Conservation (phyloP, 2,329 filamentous ascomycete genomes). For the Aspergillus fructus region DNA sequence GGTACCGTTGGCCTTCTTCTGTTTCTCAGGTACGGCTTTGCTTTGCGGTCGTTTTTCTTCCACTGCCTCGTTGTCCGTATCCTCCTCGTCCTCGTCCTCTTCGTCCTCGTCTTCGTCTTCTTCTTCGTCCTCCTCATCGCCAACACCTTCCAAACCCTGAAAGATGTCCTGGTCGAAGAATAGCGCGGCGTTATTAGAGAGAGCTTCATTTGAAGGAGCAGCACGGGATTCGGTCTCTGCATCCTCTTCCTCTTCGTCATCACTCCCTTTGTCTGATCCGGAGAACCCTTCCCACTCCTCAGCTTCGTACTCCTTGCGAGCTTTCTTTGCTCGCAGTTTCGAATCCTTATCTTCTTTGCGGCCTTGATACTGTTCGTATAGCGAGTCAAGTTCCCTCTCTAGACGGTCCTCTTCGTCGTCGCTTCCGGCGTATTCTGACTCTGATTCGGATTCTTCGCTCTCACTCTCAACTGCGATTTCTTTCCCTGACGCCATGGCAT, state of each 20-base stretch:
- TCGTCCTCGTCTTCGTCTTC: constrained; percentile 54
- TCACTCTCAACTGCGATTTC: constrained; percentile 67
- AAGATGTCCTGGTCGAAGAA: constrained; percentile 98
- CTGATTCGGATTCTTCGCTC: constrained; percentile 58
- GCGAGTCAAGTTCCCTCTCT: constrained; percentile 78
- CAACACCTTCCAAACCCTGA: constrained; percentile 70
- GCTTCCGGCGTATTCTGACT: constrained; percentile 59
- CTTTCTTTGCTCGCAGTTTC: constrained; percentile 87
- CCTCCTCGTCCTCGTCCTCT: constrained; percentile 53
- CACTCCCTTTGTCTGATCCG: constrained; percentile 55
- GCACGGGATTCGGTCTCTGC: constrained; percentile 39
- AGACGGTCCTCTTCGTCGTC: constrained; percentile 81
- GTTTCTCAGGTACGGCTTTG: constrained; percentile 23
- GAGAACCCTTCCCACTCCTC: constrained; percentile 94
- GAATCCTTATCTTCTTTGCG: constrained; percentile 76
- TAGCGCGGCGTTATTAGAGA: constrained; percentile 81
- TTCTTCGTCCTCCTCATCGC: constrained; percentile 55
- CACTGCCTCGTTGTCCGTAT: constrained; percentile 45
- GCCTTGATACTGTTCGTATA: constrained; percentile 86
- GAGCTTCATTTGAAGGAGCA: constrained; percentile 39
- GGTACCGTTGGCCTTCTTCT: constrained; percentile 23
- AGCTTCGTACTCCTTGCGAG: constrained; percentile 75
- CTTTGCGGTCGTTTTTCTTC: constrained; percentile 24
- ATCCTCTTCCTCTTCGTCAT: constrained; percentile 58
- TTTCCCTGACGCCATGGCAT: constrained; percentile 70